A percentile compares a stretch with the other conserved stretches of the same genome.
Conservation (phyloP, 768 basidiomycete genomes). For the Suillus occidentalis region DNA sequence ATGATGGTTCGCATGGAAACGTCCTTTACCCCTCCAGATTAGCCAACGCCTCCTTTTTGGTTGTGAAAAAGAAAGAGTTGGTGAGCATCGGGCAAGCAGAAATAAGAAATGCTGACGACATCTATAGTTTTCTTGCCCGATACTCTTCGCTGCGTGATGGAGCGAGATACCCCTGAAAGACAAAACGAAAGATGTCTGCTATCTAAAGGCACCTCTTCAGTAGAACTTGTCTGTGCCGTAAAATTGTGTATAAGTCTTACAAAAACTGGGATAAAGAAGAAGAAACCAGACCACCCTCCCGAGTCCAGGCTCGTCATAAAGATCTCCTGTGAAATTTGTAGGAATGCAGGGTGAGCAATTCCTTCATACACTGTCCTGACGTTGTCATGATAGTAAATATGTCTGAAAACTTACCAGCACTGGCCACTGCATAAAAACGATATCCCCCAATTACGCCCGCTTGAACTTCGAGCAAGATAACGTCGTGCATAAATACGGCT, state of each 20-base stretch:
- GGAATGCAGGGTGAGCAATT: background rate
- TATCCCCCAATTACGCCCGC: background rate
- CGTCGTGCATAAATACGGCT: background rate
- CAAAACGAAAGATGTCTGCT: constrained; percentile 37
- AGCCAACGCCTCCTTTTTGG: background rate
- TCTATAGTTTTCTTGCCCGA: background rate
- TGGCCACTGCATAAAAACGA: background rate
- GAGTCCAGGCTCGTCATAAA: background rate
- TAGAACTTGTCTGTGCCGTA: too few relatives aligned
- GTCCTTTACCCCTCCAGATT: background rate
- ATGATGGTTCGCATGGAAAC: too few relatives aligned
- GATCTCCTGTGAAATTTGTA: background rate
- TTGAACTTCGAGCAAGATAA: background rate
- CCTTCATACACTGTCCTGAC: constrained; percentile 45
- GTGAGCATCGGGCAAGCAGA: background rate
- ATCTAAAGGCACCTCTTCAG: too few relatives aligned
- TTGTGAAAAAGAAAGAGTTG: too few relatives aligned
- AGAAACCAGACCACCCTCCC: background rate
- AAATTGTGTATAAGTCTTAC: background rate
- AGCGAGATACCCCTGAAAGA: background rate
- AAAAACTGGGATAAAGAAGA: too few relatives aligned
- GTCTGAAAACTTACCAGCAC: background rate
- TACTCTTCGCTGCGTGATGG: background rate
- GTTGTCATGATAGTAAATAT: constrained; percentile 54
- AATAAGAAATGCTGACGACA: background rate